Evolutionary conservation across 1,284 basidiomycete genomes (phyloP), one percentile per base, ranked within the genome.

Genomic region (Neolentinus lepideus): DNA sequence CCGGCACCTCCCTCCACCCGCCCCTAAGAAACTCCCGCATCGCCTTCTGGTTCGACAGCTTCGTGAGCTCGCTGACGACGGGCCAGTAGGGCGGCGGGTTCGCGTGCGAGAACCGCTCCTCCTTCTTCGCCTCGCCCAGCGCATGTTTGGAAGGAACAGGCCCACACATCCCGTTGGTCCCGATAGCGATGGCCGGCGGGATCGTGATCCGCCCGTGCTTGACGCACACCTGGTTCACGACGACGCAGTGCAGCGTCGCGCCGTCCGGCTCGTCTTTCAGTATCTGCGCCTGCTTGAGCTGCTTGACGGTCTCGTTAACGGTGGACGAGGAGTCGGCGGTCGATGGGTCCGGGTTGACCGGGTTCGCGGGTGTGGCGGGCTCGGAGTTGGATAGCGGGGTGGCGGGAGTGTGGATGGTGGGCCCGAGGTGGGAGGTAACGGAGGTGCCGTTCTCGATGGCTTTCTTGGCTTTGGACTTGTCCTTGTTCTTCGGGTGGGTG

Each of bases 131-230:
- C 9, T 10, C 3, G 51, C 35, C 14, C 47, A 56, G 54, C 16
- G 54, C 14, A 16, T 16, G 9, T 9, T 16, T 16, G 9, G 9
- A 9, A 9, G 33, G 16, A 27, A 70, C 62, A 3, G 74, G 71
- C 14, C 59, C 67, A 27, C 72, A 71, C 62, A 83, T 78, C 0
- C 84, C 85, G 55, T 83, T 80, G 2, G 69, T 62, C 0, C 78
- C 83, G 27, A 85, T 65, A 9, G 79, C 75, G 56, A 88, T 59
- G 1, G 71, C 73, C 10, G 90, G 90, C 2, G 90, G 90, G 53
- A 92, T 76, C 11, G 88, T 92, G 58, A 91, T 81, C 1, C 90
- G 77, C 0, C 84, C 86, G 46, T 80, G 68, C 69, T 92, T 92
- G 79, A 85, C 90, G 64, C 86, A 89, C 54, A 83, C 67, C 59